Evolutionary conservation across 257 asterid genomes (phyloP), one percentile per base, ranked within the genome.

Genomic region (Dorcoceras hygrometricum): DNA sequence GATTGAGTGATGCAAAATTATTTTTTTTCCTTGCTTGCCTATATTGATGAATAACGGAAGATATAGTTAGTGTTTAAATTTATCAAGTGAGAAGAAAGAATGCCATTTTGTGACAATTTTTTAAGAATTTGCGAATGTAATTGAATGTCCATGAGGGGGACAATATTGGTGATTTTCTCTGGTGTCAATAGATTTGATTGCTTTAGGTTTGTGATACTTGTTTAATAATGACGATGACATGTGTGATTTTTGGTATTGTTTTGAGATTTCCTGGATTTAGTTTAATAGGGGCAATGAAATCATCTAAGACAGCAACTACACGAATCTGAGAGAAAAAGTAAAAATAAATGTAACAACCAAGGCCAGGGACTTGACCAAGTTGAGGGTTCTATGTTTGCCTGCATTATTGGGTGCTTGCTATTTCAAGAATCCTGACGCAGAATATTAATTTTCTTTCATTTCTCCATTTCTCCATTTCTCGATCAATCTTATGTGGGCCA

Each of bases 1-100:
- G 66, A 62, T 20, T 66, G 67, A 72, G 29, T 34, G 32, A 66
- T 23, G 12, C 5, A 48, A 69, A 61, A 28, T 56, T 68, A 55
- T 23, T 43, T 32, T 70, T 8, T 62, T 53, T 62, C 19, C 31
- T 62, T 62, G 14, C 26, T 60, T 14, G 27, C 67, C 58, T 39
- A 6, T 7, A 4, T 59, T 55, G 32, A 53, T 46, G 29, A 20
- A 23, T 12, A 23, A 10, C 71, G 32, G 48, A 14, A 55, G 5
- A 16, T 18, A 65, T 56, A 2, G 4, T n/a, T 32, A 20, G 25
- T 46, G 32, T 14, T 57, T 18, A 29, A 43, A 28, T 6, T 55
- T 43, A 43, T 43, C 9, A 43, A 43, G 51, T 43, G 51, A 43
- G 19, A 12, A 3, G 2, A 57, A 57, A n/a, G 34, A 26, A 10